Conservation (phyloP, 78 protist species). For the Pelomyxa schiedti region DNA sequence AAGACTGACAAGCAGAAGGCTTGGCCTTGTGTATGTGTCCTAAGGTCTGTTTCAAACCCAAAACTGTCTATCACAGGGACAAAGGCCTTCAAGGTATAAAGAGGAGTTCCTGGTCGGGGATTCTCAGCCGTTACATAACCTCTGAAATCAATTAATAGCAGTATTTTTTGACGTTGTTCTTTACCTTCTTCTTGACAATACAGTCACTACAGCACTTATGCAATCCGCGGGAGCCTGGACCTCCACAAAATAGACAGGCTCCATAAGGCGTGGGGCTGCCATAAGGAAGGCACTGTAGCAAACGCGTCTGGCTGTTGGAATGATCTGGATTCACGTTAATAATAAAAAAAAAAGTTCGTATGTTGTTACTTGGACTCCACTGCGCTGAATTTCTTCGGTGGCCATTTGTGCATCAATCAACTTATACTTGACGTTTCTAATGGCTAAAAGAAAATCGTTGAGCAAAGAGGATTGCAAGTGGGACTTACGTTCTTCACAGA, state of each 20-base stretch:
- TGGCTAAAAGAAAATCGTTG: constrained; percentile 13
- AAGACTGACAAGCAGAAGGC: constrained; percentile 81
- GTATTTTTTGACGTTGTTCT: neutral
- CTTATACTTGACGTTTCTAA: constrained; percentile 71
- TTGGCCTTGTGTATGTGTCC: constrained; percentile 77
- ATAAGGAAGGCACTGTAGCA: constrained; percentile 66
- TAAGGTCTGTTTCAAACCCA: constrained; percentile 97
- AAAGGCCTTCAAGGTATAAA: constrained; percentile 58
- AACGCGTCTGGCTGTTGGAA: constrained; percentile 88
- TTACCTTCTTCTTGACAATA: constrained; percentile 72
- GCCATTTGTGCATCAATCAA: constrained; percentile 77
- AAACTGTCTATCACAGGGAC: constrained; percentile 96
- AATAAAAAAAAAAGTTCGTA: neutral
- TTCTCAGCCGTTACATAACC: constrained; percentile 62
- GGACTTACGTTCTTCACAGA: constrained; percentile 75
- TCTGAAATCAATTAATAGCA: no score
- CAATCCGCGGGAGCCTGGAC: constrained; percentile 85
- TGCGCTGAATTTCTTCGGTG: constrained; percentile 44
- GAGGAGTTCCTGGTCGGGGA: constrained; percentile 91
- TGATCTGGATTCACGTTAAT: constrained; percentile 32
- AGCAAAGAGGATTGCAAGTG: neutral
- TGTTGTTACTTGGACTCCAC: constrained; percentile 54
- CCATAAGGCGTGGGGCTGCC: constrained; percentile 95
- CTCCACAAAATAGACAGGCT: constrained; percentile 88
- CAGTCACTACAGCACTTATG: constrained; percentile 73